Evolutionary conservation across 2,329 filamentous ascomycete species (phyloP).

Genomic region (Beauveria sp.): DNA sequence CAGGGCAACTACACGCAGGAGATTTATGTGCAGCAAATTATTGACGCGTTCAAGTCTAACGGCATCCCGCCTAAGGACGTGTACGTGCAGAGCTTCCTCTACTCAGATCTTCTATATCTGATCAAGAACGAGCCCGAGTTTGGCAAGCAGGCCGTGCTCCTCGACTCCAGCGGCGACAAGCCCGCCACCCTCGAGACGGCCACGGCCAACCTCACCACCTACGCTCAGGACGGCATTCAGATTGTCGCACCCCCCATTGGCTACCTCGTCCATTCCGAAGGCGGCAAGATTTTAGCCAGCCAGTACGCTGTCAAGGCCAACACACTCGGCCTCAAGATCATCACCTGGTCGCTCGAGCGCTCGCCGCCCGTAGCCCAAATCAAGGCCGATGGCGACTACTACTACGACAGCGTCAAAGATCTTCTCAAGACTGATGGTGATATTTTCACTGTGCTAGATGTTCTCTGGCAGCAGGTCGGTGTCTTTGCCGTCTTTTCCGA

Average conservation of each 20-base stretch:
- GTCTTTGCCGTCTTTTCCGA: conserved; percentile 59
- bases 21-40: conserved; percentile 56
- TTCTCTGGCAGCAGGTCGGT: conserved; percentile 52
- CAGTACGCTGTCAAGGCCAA: conserved; percentile 54
- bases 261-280: conserved; percentile 48
- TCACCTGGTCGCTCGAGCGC: conserved; percentile 63
- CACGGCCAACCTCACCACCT: conserved; percentile 46
- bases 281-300: conserved; percentile 52
- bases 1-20: conserved; percentile 55
- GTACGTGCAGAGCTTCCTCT: conserved; percentile 59
- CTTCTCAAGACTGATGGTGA: conserved; percentile 56
- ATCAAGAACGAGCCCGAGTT: conserved; percentile 52
- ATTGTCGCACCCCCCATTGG: conserved; percentile 57
- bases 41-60: conserved; percentile 49
- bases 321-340: conserved; percentile 53
- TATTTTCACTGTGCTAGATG: conserved; percentile 57
- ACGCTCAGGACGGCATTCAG: conserved; percentile 49
- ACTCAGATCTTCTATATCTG: conserved; percentile 60
- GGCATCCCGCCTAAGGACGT: conserved; percentile 47
- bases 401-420: conserved; percentile 48
- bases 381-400: conserved; percentile 40
- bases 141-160: conserved; percentile 53
- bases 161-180: conserved; percentile 54
- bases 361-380: conserved; percentile 48
- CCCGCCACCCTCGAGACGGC: conserved; percentile 43